Conservation (phyloP, 208 protist genomes). For the Acanthamoeba triangularis region DNA sequence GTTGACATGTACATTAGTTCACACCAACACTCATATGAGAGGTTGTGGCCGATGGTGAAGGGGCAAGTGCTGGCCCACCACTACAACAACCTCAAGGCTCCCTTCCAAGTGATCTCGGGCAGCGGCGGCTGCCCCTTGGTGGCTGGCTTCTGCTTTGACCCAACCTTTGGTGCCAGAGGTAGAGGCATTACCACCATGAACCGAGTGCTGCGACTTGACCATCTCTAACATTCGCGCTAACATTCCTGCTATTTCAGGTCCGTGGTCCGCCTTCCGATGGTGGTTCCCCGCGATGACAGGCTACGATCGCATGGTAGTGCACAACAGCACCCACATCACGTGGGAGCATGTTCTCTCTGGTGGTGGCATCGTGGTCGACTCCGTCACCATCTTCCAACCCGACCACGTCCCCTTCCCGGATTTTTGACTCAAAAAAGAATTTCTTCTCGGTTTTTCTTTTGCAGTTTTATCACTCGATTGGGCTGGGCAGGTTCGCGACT, state of each 20-base stretch:
- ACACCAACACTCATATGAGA: background rate
- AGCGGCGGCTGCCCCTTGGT: background rate
- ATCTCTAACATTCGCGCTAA: no score
- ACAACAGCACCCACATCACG: background rate
- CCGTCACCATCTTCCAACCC: background rate
- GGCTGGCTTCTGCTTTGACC: background rate
- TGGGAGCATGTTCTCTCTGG: background rate
- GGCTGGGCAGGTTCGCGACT: no score
- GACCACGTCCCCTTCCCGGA: background rate
- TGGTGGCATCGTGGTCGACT: background rate
- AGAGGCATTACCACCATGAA: background rate
- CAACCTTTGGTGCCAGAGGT: background rate
- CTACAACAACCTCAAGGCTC: background rate
- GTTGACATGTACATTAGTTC: background rate
- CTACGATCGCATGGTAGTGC: background rate
- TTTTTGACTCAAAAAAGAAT: no score
- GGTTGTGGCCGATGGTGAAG: background rate
- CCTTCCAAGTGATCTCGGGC: background rate
- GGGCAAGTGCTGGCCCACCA: background rate
- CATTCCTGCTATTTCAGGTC: no score
- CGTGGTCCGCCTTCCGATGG: background rate
- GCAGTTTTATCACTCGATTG: no score
- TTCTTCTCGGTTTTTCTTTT: background rate
- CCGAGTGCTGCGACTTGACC: no score
- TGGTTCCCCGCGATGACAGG: background rate